These are phyloP conservation scores for Diversispora epigaea DNA, from an alignment of 192 early-diverging fungal genomes.

Conservation along the genomic window DNA sequence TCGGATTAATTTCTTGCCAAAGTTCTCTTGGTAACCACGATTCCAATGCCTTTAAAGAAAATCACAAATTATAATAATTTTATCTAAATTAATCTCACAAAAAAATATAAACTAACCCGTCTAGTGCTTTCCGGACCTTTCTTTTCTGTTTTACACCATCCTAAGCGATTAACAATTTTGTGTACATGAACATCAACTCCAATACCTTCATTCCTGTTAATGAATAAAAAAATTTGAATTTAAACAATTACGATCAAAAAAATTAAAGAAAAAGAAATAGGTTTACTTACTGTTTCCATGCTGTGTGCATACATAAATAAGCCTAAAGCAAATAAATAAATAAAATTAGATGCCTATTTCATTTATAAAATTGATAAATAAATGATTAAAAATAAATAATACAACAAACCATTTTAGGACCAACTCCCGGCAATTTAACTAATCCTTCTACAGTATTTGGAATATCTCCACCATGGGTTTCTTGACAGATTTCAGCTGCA, in stretches of 20 bases:
- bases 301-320: slow-evolving; percentile 77
- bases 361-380: no score
- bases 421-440: slow-evolving; percentile 83
- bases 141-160: slow-evolving; percentile 77
- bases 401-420: slow-evolving; percentile 82
- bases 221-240: neutral
- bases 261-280: neutral
- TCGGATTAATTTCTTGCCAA: slow-evolving; percentile 86
- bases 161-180: slow-evolving; percentile 83
- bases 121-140: slow-evolving; percentile 82
- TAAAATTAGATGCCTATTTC: no score
- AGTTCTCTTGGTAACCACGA: slow-evolving; percentile 79
- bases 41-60: slow-evolving; percentile 54
- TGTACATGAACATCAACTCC: slow-evolving; percentile 97
- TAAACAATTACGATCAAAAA: neutral
- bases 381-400: no score
- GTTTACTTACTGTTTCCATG: slow-evolving; percentile 71
- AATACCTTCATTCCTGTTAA: slow-evolving; percentile 73
- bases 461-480: slow-evolving; percentile 76
- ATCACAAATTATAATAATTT: slow-evolving; percentile 1
- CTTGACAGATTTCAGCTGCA: slow-evolving; percentile 70
- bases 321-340: slow-evolving; percentile 41
- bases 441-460: slow-evolving; percentile 77
- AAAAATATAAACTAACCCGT: slow-evolving; percentile 38
- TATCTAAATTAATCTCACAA: neutral